Conservation (phyloP, 2,329 filamentous ascomycete genomes). For the Pseudocercospora fuligena region DNA sequence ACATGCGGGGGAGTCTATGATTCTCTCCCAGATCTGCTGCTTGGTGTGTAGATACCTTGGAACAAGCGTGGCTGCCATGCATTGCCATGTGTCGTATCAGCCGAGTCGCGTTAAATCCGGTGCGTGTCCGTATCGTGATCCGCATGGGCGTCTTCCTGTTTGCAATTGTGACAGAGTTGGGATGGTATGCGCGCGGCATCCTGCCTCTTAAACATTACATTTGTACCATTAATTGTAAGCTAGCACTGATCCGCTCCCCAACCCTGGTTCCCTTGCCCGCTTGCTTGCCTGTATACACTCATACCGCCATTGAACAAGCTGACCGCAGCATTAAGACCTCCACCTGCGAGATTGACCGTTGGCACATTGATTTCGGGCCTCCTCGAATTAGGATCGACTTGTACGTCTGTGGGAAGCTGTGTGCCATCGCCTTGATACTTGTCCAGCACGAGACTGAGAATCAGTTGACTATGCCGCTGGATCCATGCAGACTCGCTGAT, state of each 20-base stretch:
- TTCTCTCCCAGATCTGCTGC: neutral
- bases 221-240: neutral
- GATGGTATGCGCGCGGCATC: neutral
- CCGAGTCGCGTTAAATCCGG: neutral
- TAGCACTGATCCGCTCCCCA: constrained; percentile 31
- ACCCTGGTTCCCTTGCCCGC: constrained; percentile 23
- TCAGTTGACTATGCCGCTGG: constrained; percentile 64
- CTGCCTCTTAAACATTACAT: neutral
- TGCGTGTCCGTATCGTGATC: neutral
- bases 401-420: constrained; percentile 46
- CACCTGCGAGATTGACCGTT: constrained; percentile 29
- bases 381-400: constrained; percentile 45
- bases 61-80: constrained; percentile 7
- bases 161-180: neutral
- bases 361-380: constrained; percentile 22
- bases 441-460: constrained; percentile 64
- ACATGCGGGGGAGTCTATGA: neutral
- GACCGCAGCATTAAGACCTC: constrained; percentile 33
- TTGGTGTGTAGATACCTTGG: neutral
- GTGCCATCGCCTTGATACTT: constrained; percentile 55
- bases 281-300: constrained; percentile 33
- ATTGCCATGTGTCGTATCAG: constrained; percentile 5
- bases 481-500: constrained; percentile 63
- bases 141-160: neutral
- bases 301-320: constrained; percentile 33